These are phyloP conservation scores for Pichia scutulata DNA, from an alignment of 805 yeast genomes.

Conservation along the genomic window DNA sequence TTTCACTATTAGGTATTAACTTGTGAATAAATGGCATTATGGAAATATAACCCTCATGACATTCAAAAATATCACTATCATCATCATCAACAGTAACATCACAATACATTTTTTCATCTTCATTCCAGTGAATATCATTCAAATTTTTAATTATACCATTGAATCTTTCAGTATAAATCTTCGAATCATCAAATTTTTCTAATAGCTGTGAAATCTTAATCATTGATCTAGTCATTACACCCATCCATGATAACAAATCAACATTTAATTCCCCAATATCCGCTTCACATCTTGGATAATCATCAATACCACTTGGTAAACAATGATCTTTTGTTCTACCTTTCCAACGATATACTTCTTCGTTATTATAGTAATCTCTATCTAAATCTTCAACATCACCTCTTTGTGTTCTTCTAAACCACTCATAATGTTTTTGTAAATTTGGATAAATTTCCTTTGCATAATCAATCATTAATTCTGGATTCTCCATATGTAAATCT, in stretches of 20 bases:
- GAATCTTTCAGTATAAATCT: conserved; percentile 46
- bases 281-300: conserved; percentile 85
- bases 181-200: conserved; percentile 50
- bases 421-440: conserved; percentile 66
- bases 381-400: conserved; percentile 72
- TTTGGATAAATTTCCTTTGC: conserved; percentile 67
- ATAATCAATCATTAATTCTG: conserved; percentile 50
- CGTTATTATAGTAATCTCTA: conserved; percentile 39
- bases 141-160: conserved; percentile 53
- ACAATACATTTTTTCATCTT: conserved; percentile 59
- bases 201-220: conserved; percentile 59
- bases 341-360: conserved; percentile 84
- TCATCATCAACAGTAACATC: conserved; percentile 78
- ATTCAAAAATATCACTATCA: conserved; percentile 55
- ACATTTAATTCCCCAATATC: conserved; percentile 88
- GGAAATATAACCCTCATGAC: conserved; percentile 85
- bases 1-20: conserved; percentile 43
- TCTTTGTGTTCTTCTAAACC: conserved; percentile 76
- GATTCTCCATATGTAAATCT: conserved; percentile 46
- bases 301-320: conserved; percentile 90
- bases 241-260: conserved; percentile 88
- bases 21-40: conserved; percentile 77
- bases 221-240: conserved; percentile 83
- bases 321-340: conserved; percentile 84
- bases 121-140: conserved; percentile 76